Base-by-base conservation (phyloP, 805 yeast genomes). In the Pachysolen tannophilus region DNA sequence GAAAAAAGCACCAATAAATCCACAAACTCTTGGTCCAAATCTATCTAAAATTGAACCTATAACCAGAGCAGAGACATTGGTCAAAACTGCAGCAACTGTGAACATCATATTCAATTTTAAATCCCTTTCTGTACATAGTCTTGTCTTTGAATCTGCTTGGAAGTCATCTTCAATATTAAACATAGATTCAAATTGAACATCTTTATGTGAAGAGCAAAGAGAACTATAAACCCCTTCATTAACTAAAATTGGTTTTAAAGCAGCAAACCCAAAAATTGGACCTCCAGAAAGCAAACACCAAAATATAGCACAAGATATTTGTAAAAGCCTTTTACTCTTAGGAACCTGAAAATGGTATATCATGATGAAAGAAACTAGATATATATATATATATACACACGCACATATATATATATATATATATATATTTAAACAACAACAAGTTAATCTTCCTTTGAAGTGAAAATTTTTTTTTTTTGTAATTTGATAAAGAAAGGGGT, bases 221-320 rank as follows among this genome's bases (percentile, higher is more conserved):
- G 77, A 72, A 17, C 67, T 56, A 49, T 88, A 90, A 3, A 88
- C 80, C 3, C 90, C 87, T 51, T 90, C 88, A 8, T 65, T 54
- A 14, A 86, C 69, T 29, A 90, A 60, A 8, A 88, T 74, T 5
- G 94, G 94, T 52, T 90, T 90, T 36, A 88, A 62, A 3, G 97
- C 97, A 17, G 97, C 96, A 62, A 88, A 88, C 4, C 97, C 97
- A 65, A 88, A 88, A 10, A 88, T 78, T 1, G 94, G 86, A 5
- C 97, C 97, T 0, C 95, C 96, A 1, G 95, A 86, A 26, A 85
- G 64, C 10, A 88, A 60, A 60, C 97, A 90, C 95, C 95, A 88
- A 0, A 67, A 37, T 13, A 85, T 72, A 20, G 96, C 88, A 57
- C 95, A 83, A 2, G 51, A 32, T 8, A 83, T 69, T 53, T 86